A percentile compares a stretch with the other conserved stretches of the same genome.
Conservation (phyloP, 768 basidiomycete genomes). For the Astraeus odoratus region DNA sequence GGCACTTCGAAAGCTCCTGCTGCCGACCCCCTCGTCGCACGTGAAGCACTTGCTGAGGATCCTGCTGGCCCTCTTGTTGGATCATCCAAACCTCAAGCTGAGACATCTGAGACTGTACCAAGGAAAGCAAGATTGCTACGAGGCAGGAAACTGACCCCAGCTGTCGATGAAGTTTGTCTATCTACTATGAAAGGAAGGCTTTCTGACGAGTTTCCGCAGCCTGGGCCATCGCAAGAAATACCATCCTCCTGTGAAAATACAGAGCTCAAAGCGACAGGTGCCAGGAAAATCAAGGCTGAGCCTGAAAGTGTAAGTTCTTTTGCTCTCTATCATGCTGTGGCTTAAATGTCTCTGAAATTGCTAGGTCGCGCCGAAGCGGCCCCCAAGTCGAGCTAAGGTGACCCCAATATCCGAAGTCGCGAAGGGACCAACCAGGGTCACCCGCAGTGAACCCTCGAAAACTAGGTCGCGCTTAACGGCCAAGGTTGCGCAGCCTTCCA, state of each 20-base stretch:
- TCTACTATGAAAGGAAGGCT: background rate
- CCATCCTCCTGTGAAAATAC: background rate
- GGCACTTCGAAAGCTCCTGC: background rate
- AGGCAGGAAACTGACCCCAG: conserved; percentile 3
- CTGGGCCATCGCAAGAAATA: background rate
- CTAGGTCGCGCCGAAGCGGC: background rate
- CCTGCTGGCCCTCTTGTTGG: background rate
- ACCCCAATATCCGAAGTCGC: background rate
- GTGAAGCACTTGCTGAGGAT: background rate
- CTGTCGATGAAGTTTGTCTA: conserved; percentile 1
- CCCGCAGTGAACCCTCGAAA: background rate
- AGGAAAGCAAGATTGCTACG: conserved; percentile 9
- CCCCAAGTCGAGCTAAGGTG: background rate
- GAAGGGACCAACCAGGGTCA: background rate
- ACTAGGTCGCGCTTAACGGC: background rate
- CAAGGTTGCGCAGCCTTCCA: background rate
- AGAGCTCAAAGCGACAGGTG: conserved; percentile 1
- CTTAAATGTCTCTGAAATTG: background rate
- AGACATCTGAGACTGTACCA: conserved; percentile 12
- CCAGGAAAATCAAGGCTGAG: conserved; percentile 3
- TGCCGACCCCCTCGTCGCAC: background rate
- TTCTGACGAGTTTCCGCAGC: background rate
- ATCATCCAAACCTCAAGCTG: conserved; percentile 12
- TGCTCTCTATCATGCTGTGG: background rate
- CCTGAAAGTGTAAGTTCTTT: background rate